Conservation (phyloP, 78 protist genomes). For the Monocercomonoides exilis region DNA sequence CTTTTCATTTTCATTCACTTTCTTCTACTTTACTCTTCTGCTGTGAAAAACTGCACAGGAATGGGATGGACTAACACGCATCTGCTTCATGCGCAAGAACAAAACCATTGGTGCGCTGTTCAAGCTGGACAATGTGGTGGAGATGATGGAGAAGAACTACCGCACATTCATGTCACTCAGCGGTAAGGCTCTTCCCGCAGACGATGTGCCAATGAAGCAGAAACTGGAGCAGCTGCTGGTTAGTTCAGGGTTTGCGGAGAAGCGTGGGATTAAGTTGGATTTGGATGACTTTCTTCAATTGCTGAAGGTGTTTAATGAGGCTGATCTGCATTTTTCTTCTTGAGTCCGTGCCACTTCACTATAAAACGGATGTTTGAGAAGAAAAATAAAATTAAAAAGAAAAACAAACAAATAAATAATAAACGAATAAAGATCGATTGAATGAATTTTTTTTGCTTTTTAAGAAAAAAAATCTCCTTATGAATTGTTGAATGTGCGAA, state of each 20-base stretch:
- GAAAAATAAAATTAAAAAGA: too few species aligned
- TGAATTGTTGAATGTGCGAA: too few species aligned
- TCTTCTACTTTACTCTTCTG: too few species aligned
- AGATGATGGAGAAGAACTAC: constrained; percentile 64
- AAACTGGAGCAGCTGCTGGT: constrained; percentile 32
- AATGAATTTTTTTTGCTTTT: too few species aligned
- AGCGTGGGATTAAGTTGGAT: constrained; percentile 67
- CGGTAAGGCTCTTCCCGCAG: not conserved
- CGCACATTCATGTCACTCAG: constrained; percentile 54
- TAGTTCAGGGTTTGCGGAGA: constrained; percentile 34
- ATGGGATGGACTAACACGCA: constrained; percentile 91
- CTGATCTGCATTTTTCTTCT: not conserved
- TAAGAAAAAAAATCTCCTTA: too few species aligned
- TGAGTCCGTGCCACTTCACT: too few species aligned
- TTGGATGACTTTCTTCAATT: constrained; percentile 65
- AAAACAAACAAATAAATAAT: too few species aligned
- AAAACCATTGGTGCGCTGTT: constrained; percentile 84
- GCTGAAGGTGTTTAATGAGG: not conserved
- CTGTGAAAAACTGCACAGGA: constrained; percentile 40
- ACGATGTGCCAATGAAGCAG: constrained; percentile 31
- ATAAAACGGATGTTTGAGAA: too few species aligned
- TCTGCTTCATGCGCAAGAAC: constrained; percentile 88
- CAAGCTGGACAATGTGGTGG: constrained; percentile 40
- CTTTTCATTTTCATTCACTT: too few species aligned
- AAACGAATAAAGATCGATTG: too few species aligned